phyloP scores from a whole-genome alignment of 148 eudicot genomes.

The Hydrangea macrophylla region DNA sequence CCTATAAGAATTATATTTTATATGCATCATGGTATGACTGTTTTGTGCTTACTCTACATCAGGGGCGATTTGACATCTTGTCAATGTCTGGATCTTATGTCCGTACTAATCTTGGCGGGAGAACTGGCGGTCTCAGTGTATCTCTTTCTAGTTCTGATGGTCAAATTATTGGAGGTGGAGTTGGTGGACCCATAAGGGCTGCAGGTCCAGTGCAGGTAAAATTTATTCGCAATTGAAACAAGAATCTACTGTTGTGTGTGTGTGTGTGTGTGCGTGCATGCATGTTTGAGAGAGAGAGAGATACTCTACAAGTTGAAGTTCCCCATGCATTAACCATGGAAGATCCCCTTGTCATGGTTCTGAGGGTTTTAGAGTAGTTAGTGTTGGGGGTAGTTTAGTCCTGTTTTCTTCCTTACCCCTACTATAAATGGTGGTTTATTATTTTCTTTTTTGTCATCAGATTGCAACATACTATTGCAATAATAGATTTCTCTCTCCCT shows the following conservation, averaged over 20 bases:
- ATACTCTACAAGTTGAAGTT: not conserved
- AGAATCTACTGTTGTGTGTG: constrained; percentile 2
- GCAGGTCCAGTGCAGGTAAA: constrained; percentile 70
- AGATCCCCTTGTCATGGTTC: no score
- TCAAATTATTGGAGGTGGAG: constrained; percentile 68
- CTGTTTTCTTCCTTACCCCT: no score
- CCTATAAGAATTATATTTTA: not conserved
- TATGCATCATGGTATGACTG: not conserved
- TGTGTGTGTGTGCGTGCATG: not conserved
- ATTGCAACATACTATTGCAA: no score
- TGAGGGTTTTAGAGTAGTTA: no score
- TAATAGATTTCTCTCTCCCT: no score
- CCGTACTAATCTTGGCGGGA: constrained; percentile 56
- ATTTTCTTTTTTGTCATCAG: no score
- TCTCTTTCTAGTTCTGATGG: constrained; percentile 53
- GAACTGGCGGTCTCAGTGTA: constrained; percentile 72
- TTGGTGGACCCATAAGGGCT: constrained; percentile 72
- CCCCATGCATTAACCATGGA: no score
- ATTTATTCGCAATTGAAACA: not conserved
- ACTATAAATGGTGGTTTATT: no score
- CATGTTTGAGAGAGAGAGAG: not conserved
- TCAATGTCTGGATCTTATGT: constrained; percentile 69
- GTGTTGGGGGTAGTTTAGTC: no score
- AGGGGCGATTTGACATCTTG: constrained; percentile 71
- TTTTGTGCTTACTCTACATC: constrained; percentile 20